Evolutionary conservation across 805 yeast genomes (phyloP).

Genomic region (Yarrowia sp.): DNA sequence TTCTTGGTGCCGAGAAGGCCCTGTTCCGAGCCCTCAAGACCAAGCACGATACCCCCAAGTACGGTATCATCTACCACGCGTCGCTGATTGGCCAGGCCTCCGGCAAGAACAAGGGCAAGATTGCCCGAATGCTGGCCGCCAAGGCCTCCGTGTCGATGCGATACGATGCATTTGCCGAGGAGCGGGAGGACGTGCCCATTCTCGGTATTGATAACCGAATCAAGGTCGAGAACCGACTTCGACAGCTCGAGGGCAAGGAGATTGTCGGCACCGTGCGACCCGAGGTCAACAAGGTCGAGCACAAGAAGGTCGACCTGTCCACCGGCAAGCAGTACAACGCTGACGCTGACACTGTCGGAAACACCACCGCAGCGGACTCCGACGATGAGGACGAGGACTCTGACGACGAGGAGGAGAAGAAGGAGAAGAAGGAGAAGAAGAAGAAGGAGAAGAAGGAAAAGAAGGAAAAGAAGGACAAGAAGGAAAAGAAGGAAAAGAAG

Average conservation of each 20-base stretch:
- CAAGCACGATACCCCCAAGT: constrained; percentile 95
- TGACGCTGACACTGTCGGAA: constrained; percentile 86
- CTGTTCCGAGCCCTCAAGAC: constrained; percentile 95
- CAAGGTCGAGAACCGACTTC: constrained; percentile 92
- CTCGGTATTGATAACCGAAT: constrained; percentile 90
- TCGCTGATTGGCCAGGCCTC: constrained; percentile 93
- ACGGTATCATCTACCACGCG: constrained; percentile 94
- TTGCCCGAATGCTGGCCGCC: constrained; percentile 98
- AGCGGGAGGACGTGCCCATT: constrained; percentile 88
- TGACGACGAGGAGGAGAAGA: constrained; percentile 44
- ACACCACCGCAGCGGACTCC: constrained; percentile 81
- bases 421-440: constrained; percentile 62
- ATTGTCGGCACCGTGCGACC: constrained; percentile 76
- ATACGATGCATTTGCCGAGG: constrained; percentile 96
- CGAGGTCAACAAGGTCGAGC: constrained; percentile 73
- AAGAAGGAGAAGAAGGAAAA: constrained; percentile 50
- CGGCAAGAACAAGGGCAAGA: constrained; percentile 97
- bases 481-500: constrained; percentile 48
- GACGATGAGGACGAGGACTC: constrained; percentile 53
- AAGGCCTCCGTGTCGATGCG: constrained; percentile 97
- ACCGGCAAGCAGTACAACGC: constrained; percentile 90
- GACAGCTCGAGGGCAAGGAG: constrained; percentile 96
- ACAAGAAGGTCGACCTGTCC: constrained; percentile 83
- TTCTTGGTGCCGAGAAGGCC: constrained; percentile 97
- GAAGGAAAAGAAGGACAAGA: constrained; percentile 44